These are phyloP conservation scores for Cyclostephanos tholiformis DNA, from an alignment of 108 stramenopile genomes.

Conservation along the genomic window DNA sequence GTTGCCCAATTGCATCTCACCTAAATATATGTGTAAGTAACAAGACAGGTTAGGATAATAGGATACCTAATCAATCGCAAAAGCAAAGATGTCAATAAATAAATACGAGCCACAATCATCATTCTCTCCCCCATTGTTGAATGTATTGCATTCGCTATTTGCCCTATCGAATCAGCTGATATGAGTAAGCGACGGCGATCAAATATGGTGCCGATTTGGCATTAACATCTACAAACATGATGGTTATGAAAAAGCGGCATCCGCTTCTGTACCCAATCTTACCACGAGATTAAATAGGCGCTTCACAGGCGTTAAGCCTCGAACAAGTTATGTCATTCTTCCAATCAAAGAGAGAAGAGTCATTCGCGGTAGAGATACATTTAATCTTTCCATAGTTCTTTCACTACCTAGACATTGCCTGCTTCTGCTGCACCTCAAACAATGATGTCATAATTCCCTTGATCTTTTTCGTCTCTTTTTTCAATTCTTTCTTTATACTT, in stretches of 20 bases:
- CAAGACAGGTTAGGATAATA: too few species aligned
- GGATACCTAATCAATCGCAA: too few species aligned
- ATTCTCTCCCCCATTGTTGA: too few species aligned
- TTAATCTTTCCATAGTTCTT: not conserved
- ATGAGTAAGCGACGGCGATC: too few species aligned
- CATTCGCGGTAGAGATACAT: not conserved
- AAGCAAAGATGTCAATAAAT: too few species aligned
- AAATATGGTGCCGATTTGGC: too few species aligned
- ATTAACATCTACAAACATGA: too few species aligned
- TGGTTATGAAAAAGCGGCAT: not conserved
- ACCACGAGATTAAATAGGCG: not conserved
- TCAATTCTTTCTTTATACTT: conserved; percentile 65
- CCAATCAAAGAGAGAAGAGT: not conserved
- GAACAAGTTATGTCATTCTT: not conserved
- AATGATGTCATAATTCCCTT: conserved; percentile 73
- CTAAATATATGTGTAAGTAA: too few species aligned
- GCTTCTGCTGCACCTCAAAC: conserved; percentile 53
- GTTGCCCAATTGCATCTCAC: too few species aligned
- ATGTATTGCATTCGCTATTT: too few species aligned
- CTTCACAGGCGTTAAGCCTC: not conserved
- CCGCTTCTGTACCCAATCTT: not conserved
- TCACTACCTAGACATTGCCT: not conserved
- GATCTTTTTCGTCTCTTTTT: conserved; percentile 75
- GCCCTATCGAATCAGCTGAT: too few species aligned
- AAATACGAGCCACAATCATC: too few species aligned